phyloP scores from a whole-genome alignment of 2,329 filamentous ascomycete genomes.

The Hortaea sp. region DNA sequence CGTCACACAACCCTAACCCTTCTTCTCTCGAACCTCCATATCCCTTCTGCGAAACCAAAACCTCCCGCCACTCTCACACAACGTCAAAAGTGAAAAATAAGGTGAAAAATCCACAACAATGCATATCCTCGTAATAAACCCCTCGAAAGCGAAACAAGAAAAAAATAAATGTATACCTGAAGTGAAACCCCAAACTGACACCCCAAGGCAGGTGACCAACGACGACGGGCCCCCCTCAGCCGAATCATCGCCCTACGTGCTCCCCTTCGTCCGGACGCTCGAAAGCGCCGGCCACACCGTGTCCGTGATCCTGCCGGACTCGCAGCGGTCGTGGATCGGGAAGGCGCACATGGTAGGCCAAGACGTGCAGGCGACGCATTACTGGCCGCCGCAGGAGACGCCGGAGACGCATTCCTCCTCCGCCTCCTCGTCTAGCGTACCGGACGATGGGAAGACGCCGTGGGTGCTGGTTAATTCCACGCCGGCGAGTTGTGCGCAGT shows the following conservation, averaged over 20 bases:
- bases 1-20: background rate
- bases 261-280: slow-evolving; percentile 36
- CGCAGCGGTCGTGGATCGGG: slow-evolving; percentile 93
- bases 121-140: slow-evolving; percentile 2
- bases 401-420: slow-evolving; percentile 15
- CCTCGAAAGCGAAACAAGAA: too few relatives aligned
- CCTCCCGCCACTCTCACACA: background rate
- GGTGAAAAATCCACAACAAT: too few relatives aligned
- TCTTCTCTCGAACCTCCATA: background rate
- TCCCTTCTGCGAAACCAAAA: background rate
- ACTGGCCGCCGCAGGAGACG: slow-evolving; percentile 36
- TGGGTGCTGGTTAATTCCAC: slow-evolving; percentile 43
- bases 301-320: slow-evolving; percentile 81
- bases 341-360: slow-evolving; percentile 91
- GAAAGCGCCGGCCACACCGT: slow-evolving; percentile 67
- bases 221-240: slow-evolving; percentile 43
- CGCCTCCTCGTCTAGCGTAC: slow-evolving; percentile 9
- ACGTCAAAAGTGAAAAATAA: too few relatives aligned
- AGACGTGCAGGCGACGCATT: slow-evolving; percentile 58
- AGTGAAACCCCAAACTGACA: too few relatives aligned
- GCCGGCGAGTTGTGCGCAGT: slow-evolving; percentile 40
- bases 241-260: slow-evolving; percentile 40
- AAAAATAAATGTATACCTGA: too few relatives aligned
- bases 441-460: slow-evolving; percentile 25
- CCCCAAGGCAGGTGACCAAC: slow-evolving; percentile 34